These are phyloP conservation scores for Suillus lakei DNA, from an alignment of 768 basidiomycete genomes.

Conservation along the genomic window DNA sequence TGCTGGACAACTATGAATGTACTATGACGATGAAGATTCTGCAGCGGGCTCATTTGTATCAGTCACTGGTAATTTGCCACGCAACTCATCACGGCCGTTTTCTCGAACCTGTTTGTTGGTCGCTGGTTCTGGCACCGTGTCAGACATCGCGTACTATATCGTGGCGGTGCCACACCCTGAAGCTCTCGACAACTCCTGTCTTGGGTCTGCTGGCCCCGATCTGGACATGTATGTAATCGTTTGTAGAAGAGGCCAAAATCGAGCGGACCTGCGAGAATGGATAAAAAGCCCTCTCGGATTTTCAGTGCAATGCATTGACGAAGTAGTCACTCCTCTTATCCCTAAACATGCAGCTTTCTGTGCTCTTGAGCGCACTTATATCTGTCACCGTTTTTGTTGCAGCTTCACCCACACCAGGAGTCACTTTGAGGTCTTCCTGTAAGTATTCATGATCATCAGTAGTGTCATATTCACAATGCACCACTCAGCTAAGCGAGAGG, in stretches of 20 bases:
- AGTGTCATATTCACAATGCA: neutral
- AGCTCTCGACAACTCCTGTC: neutral
- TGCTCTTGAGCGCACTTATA: neutral
- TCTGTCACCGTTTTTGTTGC: neutral
- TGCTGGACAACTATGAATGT: neutral
- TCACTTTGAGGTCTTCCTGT: neutral
- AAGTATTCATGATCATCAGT: neutral
- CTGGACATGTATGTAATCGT: neutral
- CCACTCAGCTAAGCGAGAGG: neutral
- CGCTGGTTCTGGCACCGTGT: neutral
- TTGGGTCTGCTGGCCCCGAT: neutral
- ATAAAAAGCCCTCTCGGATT: neutral
- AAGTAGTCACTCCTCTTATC: neutral
- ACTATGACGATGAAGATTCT: neutral
- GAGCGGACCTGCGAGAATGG: neutral
- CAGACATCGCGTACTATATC: neutral
- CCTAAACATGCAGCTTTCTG: slow-evolving; percentile 4
- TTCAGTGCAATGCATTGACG: neutral
- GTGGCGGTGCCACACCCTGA: neutral
- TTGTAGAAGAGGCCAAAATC: neutral
- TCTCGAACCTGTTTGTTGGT: neutral
- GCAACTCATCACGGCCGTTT: neutral
- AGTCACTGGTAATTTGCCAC: neutral
- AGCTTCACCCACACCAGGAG: slow-evolving; percentile 2
- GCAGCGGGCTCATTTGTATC: neutral